Percentiles rank a stretch among this genome's conserved stretches.
Conservation (phyloP, 179 eudicot genomes). For the Spergularia azorica region DNA sequence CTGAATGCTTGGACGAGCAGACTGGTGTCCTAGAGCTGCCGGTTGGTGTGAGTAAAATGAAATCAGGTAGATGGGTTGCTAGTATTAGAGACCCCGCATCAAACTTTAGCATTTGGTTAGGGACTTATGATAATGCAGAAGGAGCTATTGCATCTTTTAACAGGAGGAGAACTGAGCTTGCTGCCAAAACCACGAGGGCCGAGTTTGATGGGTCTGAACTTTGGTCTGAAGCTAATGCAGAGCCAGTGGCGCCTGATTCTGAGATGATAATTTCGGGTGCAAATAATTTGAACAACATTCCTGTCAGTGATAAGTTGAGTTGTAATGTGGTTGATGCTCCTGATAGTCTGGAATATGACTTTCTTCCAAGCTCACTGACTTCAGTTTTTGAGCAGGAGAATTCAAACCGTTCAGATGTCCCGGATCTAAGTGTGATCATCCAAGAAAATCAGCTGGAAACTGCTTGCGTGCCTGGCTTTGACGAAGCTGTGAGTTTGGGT, state of each 20-base stretch:
- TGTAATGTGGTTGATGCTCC: neutral
- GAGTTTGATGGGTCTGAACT: neutral
- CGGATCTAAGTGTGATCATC: neutral
- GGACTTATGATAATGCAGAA: neutral
- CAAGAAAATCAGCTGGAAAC: slow-evolving; percentile 1
- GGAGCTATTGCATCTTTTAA: no score
- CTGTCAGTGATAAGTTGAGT: neutral
- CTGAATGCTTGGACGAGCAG: neutral
- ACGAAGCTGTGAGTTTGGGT: slow-evolving; percentile 32
- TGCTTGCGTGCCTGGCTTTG: slow-evolving; percentile 7
- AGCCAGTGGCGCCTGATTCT: neutral
- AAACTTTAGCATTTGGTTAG: neutral
- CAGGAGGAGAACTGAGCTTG: neutral
- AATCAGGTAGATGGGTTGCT: neutral
- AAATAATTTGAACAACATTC: neutral
- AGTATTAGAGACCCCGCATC: neutral
- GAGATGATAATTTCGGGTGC: slow-evolving; percentile 12
- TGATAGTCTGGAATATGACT: neutral
- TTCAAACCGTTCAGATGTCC: neutral
- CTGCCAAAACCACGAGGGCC: neutral
- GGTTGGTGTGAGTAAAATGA: neutral
- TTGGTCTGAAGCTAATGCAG: neutral
- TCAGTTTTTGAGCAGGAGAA: slow-evolving; percentile 9
- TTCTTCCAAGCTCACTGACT: slow-evolving; percentile 5
- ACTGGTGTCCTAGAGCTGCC: neutral